A percentile compares a stretch with the other conserved stretches of the same genome.
phyloP scores from a whole-genome alignment of 768 basidiomycete species.

The Rubroboletus satanas region DNA sequence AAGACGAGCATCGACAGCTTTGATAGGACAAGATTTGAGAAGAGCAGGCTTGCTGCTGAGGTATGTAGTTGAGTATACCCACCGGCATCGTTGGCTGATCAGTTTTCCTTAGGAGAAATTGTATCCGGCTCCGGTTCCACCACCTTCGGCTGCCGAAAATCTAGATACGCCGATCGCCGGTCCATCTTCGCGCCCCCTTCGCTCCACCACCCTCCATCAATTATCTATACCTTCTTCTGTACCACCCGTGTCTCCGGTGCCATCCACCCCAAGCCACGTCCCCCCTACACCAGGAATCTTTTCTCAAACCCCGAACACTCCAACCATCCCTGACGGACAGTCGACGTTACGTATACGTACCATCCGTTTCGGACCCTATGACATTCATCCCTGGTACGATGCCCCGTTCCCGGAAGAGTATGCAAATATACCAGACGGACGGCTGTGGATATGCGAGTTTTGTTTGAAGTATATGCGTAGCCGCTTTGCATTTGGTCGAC shows the following conservation, averaged over 20 bases:
- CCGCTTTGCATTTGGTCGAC: constrained; percentile 77
- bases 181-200: constrained; percentile 58
- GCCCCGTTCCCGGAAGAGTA: constrained; percentile 99
- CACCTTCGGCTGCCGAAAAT: constrained; percentile 29
- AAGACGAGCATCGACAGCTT: constrained; percentile 57
- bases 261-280: constrained; percentile 34
- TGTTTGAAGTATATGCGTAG: constrained; percentile 99
- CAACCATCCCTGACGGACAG: constrained; percentile 19
- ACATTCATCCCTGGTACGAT: constrained; percentile 98
- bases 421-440: constrained; percentile 83
- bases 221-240: constrained; percentile 29
- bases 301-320: constrained; percentile 32
- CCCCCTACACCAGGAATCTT: constrained; percentile 34
- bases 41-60: constrained; percentile 69
- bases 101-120: constrained; percentile 43
- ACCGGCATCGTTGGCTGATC: constrained; percentile 1
- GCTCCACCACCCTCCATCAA: constrained; percentile 49
- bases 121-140: constrained; percentile 40
- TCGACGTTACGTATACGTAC: constrained; percentile 67
- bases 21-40: constrained; percentile 73
- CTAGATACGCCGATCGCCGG: constrained; percentile 44
- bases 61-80: constrained; percentile 37
- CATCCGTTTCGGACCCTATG: constrained; percentile 86
- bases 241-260: constrained; percentile 34
- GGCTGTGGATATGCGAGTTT: constrained; percentile 96